A percentile compares a stretch with the other conserved stretches of the same genome.
These are phyloP conservation scores for Plasmodium vinckei DNA, from an alignment of 169 alveolate genomes.

Conservation along the genomic window DNA sequence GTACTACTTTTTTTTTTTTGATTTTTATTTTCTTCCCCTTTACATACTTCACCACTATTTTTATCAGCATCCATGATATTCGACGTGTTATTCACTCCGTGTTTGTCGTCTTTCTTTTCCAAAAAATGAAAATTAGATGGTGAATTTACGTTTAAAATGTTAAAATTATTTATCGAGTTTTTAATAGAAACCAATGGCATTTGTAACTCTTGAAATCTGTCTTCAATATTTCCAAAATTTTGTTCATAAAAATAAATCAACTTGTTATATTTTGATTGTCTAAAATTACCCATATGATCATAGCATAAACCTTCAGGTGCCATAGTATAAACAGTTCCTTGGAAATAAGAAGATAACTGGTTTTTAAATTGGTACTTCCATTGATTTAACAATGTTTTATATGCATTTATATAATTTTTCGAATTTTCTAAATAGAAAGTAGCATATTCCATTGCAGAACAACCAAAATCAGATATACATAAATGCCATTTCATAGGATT, in stretches of 20 bases:
- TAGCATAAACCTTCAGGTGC: conserved; percentile 76
- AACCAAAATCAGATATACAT: conserved; percentile 86
- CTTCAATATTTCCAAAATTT: conserved; percentile 61
- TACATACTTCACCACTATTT: background rate
- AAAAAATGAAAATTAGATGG: conserved; percentile 22
- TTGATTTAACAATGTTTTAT: conserved; percentile 32
- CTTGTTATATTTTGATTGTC: conserved; percentile 64
- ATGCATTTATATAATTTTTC: conserved; percentile 12
- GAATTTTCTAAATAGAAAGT: conserved; percentile 66
- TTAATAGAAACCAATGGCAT: conserved; percentile 13
- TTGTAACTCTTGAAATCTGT: conserved; percentile 52
- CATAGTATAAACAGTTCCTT: conserved; percentile 74
- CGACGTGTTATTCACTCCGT: background rate
- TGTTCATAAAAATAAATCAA: conserved; percentile 67
- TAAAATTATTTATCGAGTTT: conserved; percentile 1
- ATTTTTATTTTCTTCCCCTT: background rate
- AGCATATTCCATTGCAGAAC: conserved; percentile 79
- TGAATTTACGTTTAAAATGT: conserved; percentile 45
- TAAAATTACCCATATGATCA: conserved; percentile 64
- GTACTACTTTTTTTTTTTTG: background rate
- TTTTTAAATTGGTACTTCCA: conserved; percentile 65
- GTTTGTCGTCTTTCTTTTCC: background rate
- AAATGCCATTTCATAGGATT: conserved; percentile 84
- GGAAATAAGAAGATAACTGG: conserved; percentile 64
- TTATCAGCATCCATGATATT: too few relatives aligned